These are phyloP conservation scores for Odonthalia washingtoniensis DNA, from an alignment of 31 red algal species.

Conservation along the genomic window DNA sequence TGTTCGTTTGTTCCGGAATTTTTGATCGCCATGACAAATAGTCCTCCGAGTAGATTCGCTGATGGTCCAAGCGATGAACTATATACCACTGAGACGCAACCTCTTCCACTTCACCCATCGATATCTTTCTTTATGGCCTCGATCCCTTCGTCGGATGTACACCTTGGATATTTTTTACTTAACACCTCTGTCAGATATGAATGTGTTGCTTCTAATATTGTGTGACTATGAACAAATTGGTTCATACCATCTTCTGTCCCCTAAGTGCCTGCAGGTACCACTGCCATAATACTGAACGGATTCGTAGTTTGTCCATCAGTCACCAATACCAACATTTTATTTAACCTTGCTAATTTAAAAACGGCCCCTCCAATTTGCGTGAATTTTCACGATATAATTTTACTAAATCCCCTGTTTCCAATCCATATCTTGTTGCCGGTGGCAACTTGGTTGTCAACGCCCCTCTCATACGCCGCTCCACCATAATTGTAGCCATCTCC, in stretches of 20 bases:
- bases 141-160: not conserved
- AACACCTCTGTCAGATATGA: too few species aligned
- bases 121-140: conserved; percentile 21
- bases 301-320: too few species aligned
- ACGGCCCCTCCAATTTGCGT: too few species aligned
- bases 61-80: not conserved
- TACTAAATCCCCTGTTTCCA: not conserved
- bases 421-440: not conserved
- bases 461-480: not conserved
- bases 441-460: conserved; percentile 15
- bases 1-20: not conserved
- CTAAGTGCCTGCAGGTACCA: too few species aligned
- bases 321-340: too few species aligned
- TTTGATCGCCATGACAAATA: conserved; percentile 50
- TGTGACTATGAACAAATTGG: too few species aligned
- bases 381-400: conserved; percentile 12
- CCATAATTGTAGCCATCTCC: conserved; percentile 27
- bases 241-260: too few species aligned
- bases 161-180: too few species aligned
- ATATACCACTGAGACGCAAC: conserved; percentile 2
- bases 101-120: not conserved
- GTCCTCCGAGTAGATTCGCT: conserved; percentile 36
- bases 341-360: too few species aligned
- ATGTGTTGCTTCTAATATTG: too few species aligned
- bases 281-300: too few species aligned